These are phyloP conservation scores for Coprinopsis sp. DNA, from an alignment of 768 basidiomycete species.

Conservation along the genomic window DNA sequence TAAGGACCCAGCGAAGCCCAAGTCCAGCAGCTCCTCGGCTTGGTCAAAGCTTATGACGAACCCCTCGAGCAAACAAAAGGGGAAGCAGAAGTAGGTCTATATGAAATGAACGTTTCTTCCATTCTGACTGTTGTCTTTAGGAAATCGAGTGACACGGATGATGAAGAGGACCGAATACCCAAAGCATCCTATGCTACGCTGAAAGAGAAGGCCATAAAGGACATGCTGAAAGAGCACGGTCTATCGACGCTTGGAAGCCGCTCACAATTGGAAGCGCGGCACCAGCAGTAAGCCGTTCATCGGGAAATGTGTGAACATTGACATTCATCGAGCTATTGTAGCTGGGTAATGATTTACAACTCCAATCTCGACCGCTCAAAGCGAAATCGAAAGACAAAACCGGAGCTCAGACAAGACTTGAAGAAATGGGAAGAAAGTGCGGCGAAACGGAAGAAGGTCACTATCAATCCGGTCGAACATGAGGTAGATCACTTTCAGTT, in stretches of 20 bases:
- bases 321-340: slow-evolving; percentile 25
- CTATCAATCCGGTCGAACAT: slow-evolving; percentile 21
- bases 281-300: slow-evolving; percentile 44
- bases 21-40: slow-evolving; percentile 18
- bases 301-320: not conserved
- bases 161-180: slow-evolving; percentile 47
- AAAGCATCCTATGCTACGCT: slow-evolving; percentile 62
- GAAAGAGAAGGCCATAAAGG: slow-evolving; percentile 56
- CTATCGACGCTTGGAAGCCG: slow-evolving; percentile 52
- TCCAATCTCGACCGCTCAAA: slow-evolving; percentile 61
- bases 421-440: slow-evolving; percentile 54
- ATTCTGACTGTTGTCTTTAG: slow-evolving; percentile 11
- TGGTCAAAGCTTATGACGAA: slow-evolving; percentile 46
- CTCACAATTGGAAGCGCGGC: slow-evolving; percentile 46
- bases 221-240: slow-evolving; percentile 47
- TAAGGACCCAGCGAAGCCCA: slow-evolving; percentile 21
- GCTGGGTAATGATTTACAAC: slow-evolving; percentile 69
- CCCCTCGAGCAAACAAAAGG: slow-evolving; percentile 35
- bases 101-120: too few relatives aligned
- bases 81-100: slow-evolving; percentile 30
- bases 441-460: slow-evolving; percentile 35
- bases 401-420: slow-evolving; percentile 48
- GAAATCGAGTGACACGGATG: slow-evolving; percentile 26
- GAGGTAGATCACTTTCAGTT: slow-evolving; percentile 13
- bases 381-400: slow-evolving; percentile 38